Evolutionary conservation across 805 yeast species (phyloP).

Genomic region (Zygoascus biomembranicola): DNA sequence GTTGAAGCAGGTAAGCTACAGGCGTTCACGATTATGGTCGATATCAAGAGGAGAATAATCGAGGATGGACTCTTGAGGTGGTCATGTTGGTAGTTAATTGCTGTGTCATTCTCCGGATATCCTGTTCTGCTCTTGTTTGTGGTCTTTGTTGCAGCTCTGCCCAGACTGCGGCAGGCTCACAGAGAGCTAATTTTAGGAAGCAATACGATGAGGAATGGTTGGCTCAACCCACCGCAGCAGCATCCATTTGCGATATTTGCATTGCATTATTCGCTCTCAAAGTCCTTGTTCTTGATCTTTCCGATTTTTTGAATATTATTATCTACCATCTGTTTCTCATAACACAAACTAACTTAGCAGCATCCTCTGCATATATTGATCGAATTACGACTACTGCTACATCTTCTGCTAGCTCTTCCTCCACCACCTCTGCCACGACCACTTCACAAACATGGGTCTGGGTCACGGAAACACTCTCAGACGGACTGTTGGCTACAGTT

Average conservation of each 20-base stretch:
- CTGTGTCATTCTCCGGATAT: too few relatives aligned
- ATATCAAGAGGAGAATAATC: too few relatives aligned
- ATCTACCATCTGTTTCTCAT: background rate
- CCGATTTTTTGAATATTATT: background rate
- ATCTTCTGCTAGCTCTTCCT: conserved; percentile 7
- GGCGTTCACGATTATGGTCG: too few relatives aligned
- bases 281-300: background rate
- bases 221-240: too few relatives aligned
- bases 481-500: conserved; percentile 28
- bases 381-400: conserved; percentile 5
- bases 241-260: background rate
- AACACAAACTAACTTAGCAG: conserved; percentile 1
- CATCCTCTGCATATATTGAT: conserved; percentile 6
- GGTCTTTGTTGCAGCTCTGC: too few relatives aligned
- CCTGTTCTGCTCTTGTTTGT: too few relatives aligned
- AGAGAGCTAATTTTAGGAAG: background rate
- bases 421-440: conserved; percentile 8
- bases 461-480: conserved; percentile 20
- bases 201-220: background rate
- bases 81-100: too few relatives aligned
- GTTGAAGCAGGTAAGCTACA: too few relatives aligned
- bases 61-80: too few relatives aligned
- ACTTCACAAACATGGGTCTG: conserved; percentile 15
- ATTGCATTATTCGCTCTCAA: background rate
- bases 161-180: too few relatives aligned